Percentiles rank a stretch among this genome's conserved stretches.
Conservation (phyloP, 73 alveolate species). For the Paramecium tetraurelia region DNA sequence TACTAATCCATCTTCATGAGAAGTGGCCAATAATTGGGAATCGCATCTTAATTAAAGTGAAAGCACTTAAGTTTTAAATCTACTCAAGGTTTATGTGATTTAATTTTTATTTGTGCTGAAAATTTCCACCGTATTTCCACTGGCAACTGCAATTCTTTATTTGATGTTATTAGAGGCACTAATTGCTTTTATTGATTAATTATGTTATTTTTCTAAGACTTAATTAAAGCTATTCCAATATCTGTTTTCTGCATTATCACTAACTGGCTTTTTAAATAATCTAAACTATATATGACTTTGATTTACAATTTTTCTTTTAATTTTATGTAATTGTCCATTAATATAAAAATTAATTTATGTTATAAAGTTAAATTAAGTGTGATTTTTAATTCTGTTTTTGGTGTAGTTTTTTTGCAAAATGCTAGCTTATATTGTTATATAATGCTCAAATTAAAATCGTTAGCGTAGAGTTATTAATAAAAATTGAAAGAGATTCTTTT, state of each 20-base stretch:
- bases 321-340: not conserved
- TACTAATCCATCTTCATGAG: constrained; percentile 40
- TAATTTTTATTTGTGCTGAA: constrained; percentile 20
- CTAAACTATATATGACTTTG: not conserved
- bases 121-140: not conserved
- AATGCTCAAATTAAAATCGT: too few species aligned
- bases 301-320: not conserved
- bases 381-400: not conserved
- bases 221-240: constrained; percentile 16
- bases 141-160: not conserved
- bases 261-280: constrained; percentile 1
- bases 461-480: too few species aligned
- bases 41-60: not conserved
- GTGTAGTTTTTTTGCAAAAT: not conserved
- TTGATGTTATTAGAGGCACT: not conserved
- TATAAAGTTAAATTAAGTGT: not conserved
- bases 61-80: not conserved
- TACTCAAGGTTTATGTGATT: not conserved
- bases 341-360: not conserved
- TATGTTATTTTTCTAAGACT: not conserved
- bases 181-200: not conserved
- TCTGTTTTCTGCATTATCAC: constrained; percentile 41
- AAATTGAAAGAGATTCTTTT: not conserved
- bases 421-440: too few species aligned
- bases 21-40: constrained; percentile 10